phyloP scores from a whole-genome alignment of 768 basidiomycete genomes.

The Calocera viscosa region DNA sequence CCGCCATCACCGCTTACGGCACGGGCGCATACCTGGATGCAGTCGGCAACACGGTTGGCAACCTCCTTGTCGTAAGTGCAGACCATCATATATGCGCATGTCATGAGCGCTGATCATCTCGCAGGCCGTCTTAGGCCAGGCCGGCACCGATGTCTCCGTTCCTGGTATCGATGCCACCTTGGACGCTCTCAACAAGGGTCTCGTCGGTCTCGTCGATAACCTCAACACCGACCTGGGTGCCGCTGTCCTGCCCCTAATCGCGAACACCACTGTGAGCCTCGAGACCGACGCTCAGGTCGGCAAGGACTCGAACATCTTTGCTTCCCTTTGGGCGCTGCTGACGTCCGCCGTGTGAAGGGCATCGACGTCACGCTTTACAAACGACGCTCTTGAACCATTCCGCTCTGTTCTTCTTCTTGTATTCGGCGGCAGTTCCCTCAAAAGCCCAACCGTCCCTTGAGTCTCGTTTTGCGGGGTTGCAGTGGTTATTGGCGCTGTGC shows the following conservation, averaged over 20 bases:
- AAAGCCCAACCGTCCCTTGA: not conserved
- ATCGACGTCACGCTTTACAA: not conserved
- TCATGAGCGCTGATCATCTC: not conserved
- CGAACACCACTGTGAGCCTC: not conserved
- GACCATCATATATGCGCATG: no score
- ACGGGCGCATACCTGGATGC: not conserved
- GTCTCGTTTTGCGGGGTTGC: not conserved
- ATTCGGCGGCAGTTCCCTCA: not conserved
- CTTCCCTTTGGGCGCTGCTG: not conserved
- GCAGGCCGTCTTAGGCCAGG: not conserved
- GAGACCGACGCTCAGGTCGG: not conserved
- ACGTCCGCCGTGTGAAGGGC: not conserved
- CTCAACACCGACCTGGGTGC: not conserved
- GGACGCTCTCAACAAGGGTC: not conserved
- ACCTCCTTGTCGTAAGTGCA: not conserved
- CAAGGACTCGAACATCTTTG: not conserved
- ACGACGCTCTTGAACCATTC: no score
- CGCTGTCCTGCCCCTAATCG: not conserved
- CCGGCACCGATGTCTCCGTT: not conserved
- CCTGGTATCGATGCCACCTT: not conserved
- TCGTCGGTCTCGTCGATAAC: not conserved
- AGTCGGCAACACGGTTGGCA: not conserved
- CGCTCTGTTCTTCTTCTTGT: not conserved
- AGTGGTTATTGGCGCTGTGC: not conserved
- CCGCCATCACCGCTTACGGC: not conserved